phyloP scores from a whole-genome alignment of 106 monocot genomes.

The Phalaenopsis aphrodite region DNA sequence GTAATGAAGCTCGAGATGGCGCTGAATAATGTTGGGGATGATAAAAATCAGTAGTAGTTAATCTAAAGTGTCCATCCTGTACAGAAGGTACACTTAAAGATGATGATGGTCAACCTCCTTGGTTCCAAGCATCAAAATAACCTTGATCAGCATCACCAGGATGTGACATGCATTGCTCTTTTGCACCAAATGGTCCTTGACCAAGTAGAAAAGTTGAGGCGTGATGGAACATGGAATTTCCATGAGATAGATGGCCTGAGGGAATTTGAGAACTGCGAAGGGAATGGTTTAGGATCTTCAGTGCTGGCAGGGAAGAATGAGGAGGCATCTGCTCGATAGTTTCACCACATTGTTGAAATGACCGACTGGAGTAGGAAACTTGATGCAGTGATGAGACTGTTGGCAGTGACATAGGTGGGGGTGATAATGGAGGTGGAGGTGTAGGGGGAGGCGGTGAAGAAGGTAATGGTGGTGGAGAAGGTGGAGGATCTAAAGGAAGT shows the following conservation, averaged over 20 bases:
- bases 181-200: slow-evolving; percentile 27
- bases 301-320: slow-evolving; percentile 26
- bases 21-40: slow-evolving; percentile 37
- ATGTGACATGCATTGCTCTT: slow-evolving; percentile 38
- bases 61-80: slow-evolving; percentile 29
- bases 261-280: slow-evolving; percentile 27
- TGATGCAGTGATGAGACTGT: slow-evolving; percentile 29
- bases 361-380: slow-evolving; percentile 29
- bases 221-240: slow-evolving; percentile 28
- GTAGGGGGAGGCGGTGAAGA: slow-evolving; percentile 19
- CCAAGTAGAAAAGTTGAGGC: slow-evolving; percentile 28
- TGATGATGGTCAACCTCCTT: slow-evolving; percentile 22
- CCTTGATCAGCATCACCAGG: slow-evolving; percentile 34
- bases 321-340: slow-evolving; percentile 38
- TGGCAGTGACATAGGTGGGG: neutral
- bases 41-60: slow-evolving; percentile 19
- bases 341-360: slow-evolving; percentile 48
- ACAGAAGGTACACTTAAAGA: slow-evolving; percentile 29
- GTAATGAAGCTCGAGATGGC: slow-evolving; percentile 29
- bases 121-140: slow-evolving; percentile 35
- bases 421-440: slow-evolving; percentile 14
- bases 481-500: slow-evolving; percentile 42
- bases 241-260: slow-evolving; percentile 34
- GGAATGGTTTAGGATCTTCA: slow-evolving; percentile 25
- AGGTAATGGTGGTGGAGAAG: slow-evolving; percentile 31